phyloP scores from a whole-genome alignment of 2,329 filamentous ascomycete species.

The Knoxdaviesia capensis region DNA sequence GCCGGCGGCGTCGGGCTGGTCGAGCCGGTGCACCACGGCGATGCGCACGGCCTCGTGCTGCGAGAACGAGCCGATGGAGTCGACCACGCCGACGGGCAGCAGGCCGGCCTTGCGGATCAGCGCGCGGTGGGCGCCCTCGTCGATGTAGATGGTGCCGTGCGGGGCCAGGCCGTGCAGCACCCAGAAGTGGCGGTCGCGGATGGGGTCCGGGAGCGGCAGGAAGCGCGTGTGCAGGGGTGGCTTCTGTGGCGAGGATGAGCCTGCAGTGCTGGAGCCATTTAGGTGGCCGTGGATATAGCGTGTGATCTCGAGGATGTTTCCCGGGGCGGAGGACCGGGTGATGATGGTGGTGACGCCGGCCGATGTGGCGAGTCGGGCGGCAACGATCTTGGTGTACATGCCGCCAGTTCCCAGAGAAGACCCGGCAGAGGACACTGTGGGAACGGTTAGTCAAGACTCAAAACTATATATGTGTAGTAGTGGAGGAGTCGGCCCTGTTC shows the following conservation, averaged over 20 bases:
- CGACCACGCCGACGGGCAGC: conserved; percentile 75
- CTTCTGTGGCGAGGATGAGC: conserved; percentile 11
- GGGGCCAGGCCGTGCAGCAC: conserved; percentile 79
- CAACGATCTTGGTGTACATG: conserved; percentile 95
- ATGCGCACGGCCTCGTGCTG: conserved; percentile 85
- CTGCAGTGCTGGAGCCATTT: not conserved
- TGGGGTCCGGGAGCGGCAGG: conserved; percentile 63
- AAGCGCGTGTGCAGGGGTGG: conserved; percentile 81
- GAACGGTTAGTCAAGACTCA: conserved; percentile 5
- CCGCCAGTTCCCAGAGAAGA: conserved; percentile 83
- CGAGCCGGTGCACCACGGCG: conserved; percentile 50
- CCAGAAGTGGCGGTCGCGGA: conserved; percentile 93
- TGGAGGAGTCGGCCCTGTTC: conserved; percentile 3
- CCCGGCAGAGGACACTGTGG: conserved; percentile 62
- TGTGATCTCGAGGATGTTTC: conserved; percentile 78
- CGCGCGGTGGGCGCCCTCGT: conserved; percentile 68
- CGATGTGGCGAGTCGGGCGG: conserved; percentile 76
- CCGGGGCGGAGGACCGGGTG: conserved; percentile 79
- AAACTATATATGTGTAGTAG: not conserved
- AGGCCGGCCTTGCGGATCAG: conserved; percentile 70
- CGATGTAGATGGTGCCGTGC: conserved; percentile 82
- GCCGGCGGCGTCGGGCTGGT: conserved; percentile 17
- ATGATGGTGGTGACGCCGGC: conserved; percentile 93
- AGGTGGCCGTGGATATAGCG: conserved; percentile 46
- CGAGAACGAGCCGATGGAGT: conserved; percentile 71